Evolutionary conservation across 441 rosid species (phyloP).

Genomic region (Macaranga tanarius): DNA sequence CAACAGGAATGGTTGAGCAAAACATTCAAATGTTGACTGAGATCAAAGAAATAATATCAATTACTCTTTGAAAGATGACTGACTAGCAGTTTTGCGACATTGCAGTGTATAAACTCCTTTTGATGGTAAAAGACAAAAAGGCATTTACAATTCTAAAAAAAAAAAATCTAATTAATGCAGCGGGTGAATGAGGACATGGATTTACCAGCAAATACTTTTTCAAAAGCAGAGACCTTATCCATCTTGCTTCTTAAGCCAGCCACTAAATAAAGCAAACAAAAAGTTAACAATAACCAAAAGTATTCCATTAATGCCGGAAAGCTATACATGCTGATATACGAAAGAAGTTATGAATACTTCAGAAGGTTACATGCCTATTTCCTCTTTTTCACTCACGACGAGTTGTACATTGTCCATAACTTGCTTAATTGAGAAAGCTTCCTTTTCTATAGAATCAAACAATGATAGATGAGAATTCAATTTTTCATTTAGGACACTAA

Average conservation of each 20-base stretch:
- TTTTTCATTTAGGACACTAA: constrained; percentile 42
- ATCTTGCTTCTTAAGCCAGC: constrained; percentile 63
- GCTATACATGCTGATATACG: constrained; percentile 7
- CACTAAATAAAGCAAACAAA: constrained; percentile 41
- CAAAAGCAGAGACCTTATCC: constrained; percentile 53
- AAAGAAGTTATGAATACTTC: constrained; percentile 5
- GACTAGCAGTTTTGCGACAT: constrained; percentile 1
- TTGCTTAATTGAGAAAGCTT: constrained; percentile 60
- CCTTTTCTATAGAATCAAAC: constrained; percentile 84
- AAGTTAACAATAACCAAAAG: constrained; percentile 9
- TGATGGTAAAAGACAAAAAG: neutral
- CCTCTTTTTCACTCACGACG: constrained; percentile 67
- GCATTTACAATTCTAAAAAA: constrained; percentile 6
- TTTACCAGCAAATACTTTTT: constrained; percentile 57
- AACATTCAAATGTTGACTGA: neutral
- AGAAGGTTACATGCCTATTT: constrained; percentile 64
- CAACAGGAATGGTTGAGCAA: neutral
- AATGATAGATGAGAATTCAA: constrained; percentile 59
- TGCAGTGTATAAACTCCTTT: neutral
- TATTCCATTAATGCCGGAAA: constrained; percentile 21
- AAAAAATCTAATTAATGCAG: constrained; percentile 10
- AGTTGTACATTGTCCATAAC: constrained; percentile 55
- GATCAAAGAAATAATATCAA: neutral
- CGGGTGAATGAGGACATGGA: constrained; percentile 14
- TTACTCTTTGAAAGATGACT: neutral